Percentiles rank a stretch among this genome's conserved stretches.
Conservation (phyloP, 768 basidiomycete genomes). For the Melanogaster broomeanus region DNA sequence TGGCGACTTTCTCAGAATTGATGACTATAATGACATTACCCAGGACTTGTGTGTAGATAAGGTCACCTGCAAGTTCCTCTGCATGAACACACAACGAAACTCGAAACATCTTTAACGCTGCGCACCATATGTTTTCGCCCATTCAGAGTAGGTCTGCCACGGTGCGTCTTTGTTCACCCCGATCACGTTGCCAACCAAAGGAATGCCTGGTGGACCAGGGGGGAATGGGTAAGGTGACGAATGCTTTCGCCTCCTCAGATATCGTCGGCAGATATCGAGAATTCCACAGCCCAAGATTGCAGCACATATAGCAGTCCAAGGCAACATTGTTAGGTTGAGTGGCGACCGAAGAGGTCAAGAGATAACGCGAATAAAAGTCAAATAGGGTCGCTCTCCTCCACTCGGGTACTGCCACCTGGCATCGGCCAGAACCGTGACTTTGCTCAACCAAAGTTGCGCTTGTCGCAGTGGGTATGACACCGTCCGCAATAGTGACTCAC, state of each 20-base stretch:
- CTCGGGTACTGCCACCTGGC: no score
- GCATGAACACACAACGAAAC: background rate
- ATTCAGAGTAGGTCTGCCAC: conserved; percentile 40
- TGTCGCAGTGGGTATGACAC: no score
- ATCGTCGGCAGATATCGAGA: conserved; percentile 8
- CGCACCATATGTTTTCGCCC: conserved; percentile 39
- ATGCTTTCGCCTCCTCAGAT: conserved; percentile 2
- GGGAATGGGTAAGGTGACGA: conserved; percentile 23
- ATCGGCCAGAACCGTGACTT: no score
- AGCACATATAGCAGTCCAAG: background rate
- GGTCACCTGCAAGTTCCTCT: conserved; percentile 31
- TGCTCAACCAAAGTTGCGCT: no score
- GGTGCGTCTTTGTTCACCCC: conserved; percentile 32
- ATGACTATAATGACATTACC: conserved; percentile 48
- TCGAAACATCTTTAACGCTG: background rate
- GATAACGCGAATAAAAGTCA: no score
- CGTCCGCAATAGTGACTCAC: no score
- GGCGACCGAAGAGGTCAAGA: no score
- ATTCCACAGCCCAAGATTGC: conserved; percentile 3
- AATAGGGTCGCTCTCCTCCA: no score
- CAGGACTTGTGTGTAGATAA: conserved; percentile 49
- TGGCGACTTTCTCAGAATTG: conserved; percentile 44
- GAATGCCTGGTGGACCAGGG: conserved; percentile 40
- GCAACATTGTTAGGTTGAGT: background rate
- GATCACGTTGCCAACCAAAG: conserved; percentile 40